phyloP scores from a whole-genome alignment of 2,329 filamentous ascomycete genomes.

The Pseudocercospora crystallina region DNA sequence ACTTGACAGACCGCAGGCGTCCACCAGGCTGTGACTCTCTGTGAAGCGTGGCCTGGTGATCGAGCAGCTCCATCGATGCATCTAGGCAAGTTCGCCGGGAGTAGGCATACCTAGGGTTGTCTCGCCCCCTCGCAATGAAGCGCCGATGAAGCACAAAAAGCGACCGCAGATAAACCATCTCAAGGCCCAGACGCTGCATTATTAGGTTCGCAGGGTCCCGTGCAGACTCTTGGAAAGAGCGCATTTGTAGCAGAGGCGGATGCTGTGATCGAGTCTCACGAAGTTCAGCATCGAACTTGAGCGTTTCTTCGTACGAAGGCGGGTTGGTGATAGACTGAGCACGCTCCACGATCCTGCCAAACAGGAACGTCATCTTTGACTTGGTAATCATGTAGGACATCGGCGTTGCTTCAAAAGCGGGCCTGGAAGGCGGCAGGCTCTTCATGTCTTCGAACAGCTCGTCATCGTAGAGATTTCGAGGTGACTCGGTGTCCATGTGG shows the following conservation, averaged over 20 bases:
- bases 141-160: conserved; percentile 86
- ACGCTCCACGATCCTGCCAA: conserved; percentile 70
- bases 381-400: conserved; percentile 79
- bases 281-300: conserved; percentile 60
- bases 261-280: conserved; percentile 63
- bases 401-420: conserved; percentile 69
- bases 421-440: conserved; percentile 65
- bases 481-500: conserved; percentile 73
- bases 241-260: conserved; percentile 76
- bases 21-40: conserved; percentile 71
- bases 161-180: conserved; percentile 84
- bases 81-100: conserved; percentile 83
- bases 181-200: conserved; percentile 79
- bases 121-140: conserved; percentile 74
- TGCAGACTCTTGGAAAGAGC: conserved; percentile 69
- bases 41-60: conserved; percentile 73
- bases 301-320: conserved; percentile 59
- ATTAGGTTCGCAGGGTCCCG: conserved; percentile 68
- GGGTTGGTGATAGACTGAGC: conserved; percentile 62
- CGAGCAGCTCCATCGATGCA: conserved; percentile 77
- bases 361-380: conserved; percentile 64
- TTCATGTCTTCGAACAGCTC: conserved; percentile 72
- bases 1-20: conserved; percentile 69
- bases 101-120: conserved; percentile 78
- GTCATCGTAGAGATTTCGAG: conserved; percentile 77